A percentile compares a stretch with the other conserved stretches of the same genome.
Conservation (phyloP, 2,329 filamentous ascomycete genomes). For the Beauveria pseudobassiana region DNA sequence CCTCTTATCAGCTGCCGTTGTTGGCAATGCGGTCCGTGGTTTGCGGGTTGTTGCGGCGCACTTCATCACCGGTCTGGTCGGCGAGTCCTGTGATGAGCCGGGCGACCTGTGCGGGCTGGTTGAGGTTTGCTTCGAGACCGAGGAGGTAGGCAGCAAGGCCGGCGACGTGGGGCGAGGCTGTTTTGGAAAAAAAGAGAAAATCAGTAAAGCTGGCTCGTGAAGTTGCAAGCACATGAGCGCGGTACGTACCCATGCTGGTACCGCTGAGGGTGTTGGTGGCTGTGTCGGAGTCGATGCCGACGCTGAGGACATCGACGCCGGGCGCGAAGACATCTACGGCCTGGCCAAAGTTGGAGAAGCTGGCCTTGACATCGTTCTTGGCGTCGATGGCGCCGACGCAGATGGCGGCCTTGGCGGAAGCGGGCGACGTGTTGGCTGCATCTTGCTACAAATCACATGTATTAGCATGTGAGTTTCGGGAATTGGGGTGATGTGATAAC, state of each 20-base stretch:
- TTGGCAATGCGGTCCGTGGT: conserved; percentile 50
- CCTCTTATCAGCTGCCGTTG: conserved; percentile 36
- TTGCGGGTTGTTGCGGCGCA: conserved; percentile 31
- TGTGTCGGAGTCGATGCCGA: conserved; percentile 42
- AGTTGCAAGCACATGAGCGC: not conserved
- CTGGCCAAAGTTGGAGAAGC: conserved; percentile 52
- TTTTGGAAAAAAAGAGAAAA: not conserved
- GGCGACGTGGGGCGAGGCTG: conserved; percentile 57
- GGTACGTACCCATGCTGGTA: conserved; percentile 46
- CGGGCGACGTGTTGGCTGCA: conserved; percentile 43
- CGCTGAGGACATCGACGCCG: conserved; percentile 46
- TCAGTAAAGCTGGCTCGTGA: conserved; percentile 13
- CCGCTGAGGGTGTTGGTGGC: conserved; percentile 40
- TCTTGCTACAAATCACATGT: conserved; percentile 29
- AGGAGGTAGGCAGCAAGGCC: conserved; percentile 64
- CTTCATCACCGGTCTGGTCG: conserved; percentile 34
- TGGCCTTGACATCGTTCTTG: conserved; percentile 37
- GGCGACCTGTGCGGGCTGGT: conserved; percentile 27
- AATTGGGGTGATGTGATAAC: not conserved
- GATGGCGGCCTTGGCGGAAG: conserved; percentile 48
- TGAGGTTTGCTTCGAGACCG: conserved; percentile 41
- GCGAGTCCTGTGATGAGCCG: conserved; percentile 49
- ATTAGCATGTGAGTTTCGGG: not conserved
- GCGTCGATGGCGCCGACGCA: conserved; percentile 53
- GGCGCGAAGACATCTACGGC: conserved; percentile 49